Percentiles rank a stretch among this genome's conserved stretches.
These are phyloP conservation scores for Beauveria varroae DNA, from an alignment of 2,329 filamentous ascomycete genomes.

Conservation along the genomic window DNA sequence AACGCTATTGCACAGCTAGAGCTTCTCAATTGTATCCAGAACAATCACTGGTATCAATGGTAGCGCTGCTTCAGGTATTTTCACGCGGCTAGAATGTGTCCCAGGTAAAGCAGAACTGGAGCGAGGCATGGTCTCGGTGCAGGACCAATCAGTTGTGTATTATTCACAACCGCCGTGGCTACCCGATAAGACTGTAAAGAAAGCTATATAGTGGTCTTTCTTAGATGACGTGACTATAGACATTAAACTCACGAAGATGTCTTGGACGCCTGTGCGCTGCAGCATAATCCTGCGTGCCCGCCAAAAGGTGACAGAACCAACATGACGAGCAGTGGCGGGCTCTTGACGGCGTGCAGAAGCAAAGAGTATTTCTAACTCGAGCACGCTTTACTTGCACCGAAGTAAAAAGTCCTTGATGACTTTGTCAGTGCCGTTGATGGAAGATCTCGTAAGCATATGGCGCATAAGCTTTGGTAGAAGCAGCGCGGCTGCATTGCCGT, in stretches of 20 bases:
- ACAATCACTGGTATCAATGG: slow-evolving; percentile 22
- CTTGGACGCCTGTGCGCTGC: slow-evolving; percentile 17
- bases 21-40: slow-evolving; percentile 1
- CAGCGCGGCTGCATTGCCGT: slow-evolving; percentile 12
- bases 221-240: slow-evolving; percentile 19
- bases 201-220: slow-evolving; percentile 21
- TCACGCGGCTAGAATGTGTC: slow-evolving; percentile 24
- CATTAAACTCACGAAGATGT: slow-evolving; percentile 22
- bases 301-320: slow-evolving; percentile 25
- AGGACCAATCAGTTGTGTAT: slow-evolving; percentile 1
- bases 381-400: slow-evolving; percentile 22
- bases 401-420: slow-evolving; percentile 20
- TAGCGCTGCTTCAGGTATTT: slow-evolving; percentile 30
- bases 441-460: slow-evolving; percentile 6
- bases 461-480: slow-evolving; percentile 6
- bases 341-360: slow-evolving; percentile 30
- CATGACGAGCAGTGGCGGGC: slow-evolving; percentile 28
- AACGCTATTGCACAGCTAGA: not conserved
- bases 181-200: slow-evolving; percentile 23
- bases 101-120: slow-evolving; percentile 20
- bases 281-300: slow-evolving; percentile 21
- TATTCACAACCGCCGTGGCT: slow-evolving; percentile 17
- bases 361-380: slow-evolving; percentile 24
- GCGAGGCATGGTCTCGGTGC: not conserved
- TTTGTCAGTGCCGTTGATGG: slow-evolving; percentile 25